Base-by-base conservation (phyloP, 805 yeast species). In the Pichia nakasei region DNA sequence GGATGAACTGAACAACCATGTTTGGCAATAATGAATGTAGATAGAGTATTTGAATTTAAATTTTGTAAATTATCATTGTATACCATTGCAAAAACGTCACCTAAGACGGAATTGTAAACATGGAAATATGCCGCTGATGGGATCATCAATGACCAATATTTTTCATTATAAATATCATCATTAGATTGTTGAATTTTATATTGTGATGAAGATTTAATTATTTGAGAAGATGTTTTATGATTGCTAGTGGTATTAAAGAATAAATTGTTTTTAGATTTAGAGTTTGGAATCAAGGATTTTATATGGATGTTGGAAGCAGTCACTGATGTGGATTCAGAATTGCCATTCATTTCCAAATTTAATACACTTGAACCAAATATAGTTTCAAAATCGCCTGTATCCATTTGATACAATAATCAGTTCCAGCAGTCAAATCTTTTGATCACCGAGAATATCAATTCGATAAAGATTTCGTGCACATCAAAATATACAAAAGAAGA, bases 1-100 rank as follows among this genome's bases (percentile, higher is more conserved):
- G 72, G 69, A 52, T 75, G 76, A 24, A 75, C 69, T 4, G 82
- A 68, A 33, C 77, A 72, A 0, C 97, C 97, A 49, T 78, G 79
- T 45, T 72, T 73, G 22, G 84, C 77, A 22, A 84, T 51, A 20
- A 82, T 62, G 4, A 78, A 65, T 4, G 82, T 70, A 43, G 76
- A 69, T n/a, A 78, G 63, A 8, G 41, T 27, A 13, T 37, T 32
- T 4, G 19, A 11, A 24, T 27, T 43, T n/a, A 21, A 31, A 17
- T 40, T 37, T 42, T 68, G 69, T 19, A 64, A 60, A 1, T 78
- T 61, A 3, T 65, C 52, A 48, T 74, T 72, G 52, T 70, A 79
- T 1, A 81, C 69, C 58, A 78, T 66, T 3, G 73, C 66, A 12
- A 78, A 54, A 15, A 70, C 61, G 1, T 73, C 73, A 41, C 76